Percentiles rank a stretch among this genome's conserved stretches.
phyloP scores from a whole-genome alignment of 257 asterid genomes.

The Solanum infundibuliforme region DNA sequence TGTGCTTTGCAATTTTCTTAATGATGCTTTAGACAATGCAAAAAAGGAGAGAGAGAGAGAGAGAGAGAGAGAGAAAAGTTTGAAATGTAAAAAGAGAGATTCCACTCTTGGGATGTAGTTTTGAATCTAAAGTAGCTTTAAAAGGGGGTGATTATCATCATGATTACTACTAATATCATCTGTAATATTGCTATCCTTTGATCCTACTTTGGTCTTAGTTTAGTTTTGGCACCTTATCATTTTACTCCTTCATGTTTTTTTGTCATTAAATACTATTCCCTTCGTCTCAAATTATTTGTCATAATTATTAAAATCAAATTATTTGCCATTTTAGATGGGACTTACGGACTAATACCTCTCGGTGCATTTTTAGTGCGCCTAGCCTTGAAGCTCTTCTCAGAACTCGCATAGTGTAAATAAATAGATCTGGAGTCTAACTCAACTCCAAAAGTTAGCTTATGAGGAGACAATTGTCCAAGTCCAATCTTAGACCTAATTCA shows the following conservation, averaged over 20 bases:
- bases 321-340: not conserved
- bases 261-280: not conserved
- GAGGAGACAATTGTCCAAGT: not conserved
- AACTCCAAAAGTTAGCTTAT: accelerated
- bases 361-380: not conserved
- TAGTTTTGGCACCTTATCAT: slow-evolving; percentile 21
- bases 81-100: slow-evolving; percentile 7
- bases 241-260: slow-evolving; percentile 1
- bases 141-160: slow-evolving; percentile 29
- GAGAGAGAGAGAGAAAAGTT: not conserved
- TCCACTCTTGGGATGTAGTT: slow-evolving; percentile 9
- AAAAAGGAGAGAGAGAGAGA: not conserved
- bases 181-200: slow-evolving; percentile 19
- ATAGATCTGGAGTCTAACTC: not conserved
- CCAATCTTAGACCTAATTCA: accelerated
- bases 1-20: slow-evolving; percentile 26
- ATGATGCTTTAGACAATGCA: slow-evolving; percentile 31
- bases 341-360: not conserved
- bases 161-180: slow-evolving; percentile 13
- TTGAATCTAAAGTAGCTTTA: slow-evolving; percentile 49
- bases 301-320: not conserved
- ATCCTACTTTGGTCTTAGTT: slow-evolving; percentile 45
- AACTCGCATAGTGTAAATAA: not conserved
- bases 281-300: not conserved
- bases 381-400: not conserved